These are phyloP conservation scores for Lentithecium fluviatile DNA, from an alignment of 495 filamentous ascomycete genomes.

Conservation along the genomic window DNA sequence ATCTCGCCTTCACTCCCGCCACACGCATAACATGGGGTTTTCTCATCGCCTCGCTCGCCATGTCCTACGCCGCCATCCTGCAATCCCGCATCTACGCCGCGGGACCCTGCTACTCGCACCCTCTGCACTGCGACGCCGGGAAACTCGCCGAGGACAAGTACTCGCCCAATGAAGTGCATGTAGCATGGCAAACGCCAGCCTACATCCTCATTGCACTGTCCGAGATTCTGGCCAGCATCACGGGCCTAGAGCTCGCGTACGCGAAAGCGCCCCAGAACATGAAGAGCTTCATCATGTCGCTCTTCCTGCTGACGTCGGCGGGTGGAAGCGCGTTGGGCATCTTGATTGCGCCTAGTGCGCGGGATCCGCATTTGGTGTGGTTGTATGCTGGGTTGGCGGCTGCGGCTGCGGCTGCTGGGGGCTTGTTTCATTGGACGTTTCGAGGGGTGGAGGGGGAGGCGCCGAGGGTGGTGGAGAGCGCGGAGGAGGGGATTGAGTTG, in stretches of 20 bases:
- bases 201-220: conserved; percentile 58
- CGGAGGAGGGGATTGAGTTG: conserved; percentile 21
- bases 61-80: conserved; percentile 32
- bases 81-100: conserved; percentile 33
- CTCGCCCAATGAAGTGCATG: conserved; percentile 30
- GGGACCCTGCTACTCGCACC: conserved; percentile 29
- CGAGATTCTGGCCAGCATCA: conserved; percentile 66
- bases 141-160: conserved; percentile 11
- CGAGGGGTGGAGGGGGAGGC: conserved; percentile 41
- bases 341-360: conserved; percentile 23
- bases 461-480: conserved; percentile 9
- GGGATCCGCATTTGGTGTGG: conserved; percentile 44
- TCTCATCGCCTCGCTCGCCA: conserved; percentile 29
- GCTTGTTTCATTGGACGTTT: conserved; percentile 52
- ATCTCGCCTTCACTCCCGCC: conserved; percentile 27
- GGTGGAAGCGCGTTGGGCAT: conserved; percentile 24
- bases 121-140: conserved; percentile 21
- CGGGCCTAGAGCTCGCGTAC: conserved; percentile 63
- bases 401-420: conserved; percentile 49
- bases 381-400: conserved; percentile 55
- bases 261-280: conserved; percentile 77
- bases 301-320: conserved; percentile 34
- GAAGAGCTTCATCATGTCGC: conserved; percentile 43
- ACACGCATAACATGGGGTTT: conserved; percentile 35
- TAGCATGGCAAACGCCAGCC: conserved; percentile 34